These are phyloP conservation scores for Ophiocordyceps robertsii DNA, from an alignment of 2,329 filamentous ascomycete species.

Conservation along the genomic window DNA sequence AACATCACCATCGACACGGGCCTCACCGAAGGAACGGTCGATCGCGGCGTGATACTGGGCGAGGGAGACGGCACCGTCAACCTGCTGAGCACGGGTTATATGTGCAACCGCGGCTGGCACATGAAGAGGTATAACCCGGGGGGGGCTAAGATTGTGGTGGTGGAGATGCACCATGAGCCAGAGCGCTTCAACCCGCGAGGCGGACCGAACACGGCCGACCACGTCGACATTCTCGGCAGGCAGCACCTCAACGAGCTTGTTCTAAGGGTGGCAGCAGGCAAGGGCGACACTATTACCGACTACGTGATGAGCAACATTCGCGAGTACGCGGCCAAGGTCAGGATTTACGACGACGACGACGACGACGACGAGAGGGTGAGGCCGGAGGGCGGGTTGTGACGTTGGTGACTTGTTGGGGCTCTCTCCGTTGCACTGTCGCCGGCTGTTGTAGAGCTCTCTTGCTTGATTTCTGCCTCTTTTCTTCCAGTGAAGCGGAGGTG, in stretches of 20 bases:
- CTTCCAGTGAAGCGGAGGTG: too few species aligned
- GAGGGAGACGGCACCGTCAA: constrained; percentile 96
- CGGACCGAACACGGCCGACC: constrained; percentile 63
- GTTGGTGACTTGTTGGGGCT: too few species aligned
- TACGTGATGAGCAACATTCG: constrained; percentile 68
- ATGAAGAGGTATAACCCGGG: constrained; percentile 91
- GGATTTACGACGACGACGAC: constrained; percentile 56
- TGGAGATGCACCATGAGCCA: constrained; percentile 94
- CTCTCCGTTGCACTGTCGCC: too few species aligned
- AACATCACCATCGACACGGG: constrained; percentile 64
- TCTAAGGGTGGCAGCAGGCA: constrained; percentile 71
- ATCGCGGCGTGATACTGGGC: constrained; percentile 88
- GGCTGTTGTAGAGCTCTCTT: too few species aligned
- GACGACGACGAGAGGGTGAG: neutral
- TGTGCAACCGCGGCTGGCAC: constrained; percentile 92
- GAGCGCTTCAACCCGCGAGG: constrained; percentile 78
- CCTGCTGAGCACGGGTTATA: constrained; percentile 82
- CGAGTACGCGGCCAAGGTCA: constrained; percentile 71
- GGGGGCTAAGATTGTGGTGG: constrained; percentile 65
- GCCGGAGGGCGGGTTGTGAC: too few species aligned
- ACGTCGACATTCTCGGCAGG: constrained; percentile 89
- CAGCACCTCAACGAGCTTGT: constrained; percentile 85
- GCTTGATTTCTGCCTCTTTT: too few species aligned
- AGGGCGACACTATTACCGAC: constrained; percentile 66
- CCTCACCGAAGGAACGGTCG: constrained; percentile 45